phyloP scores from a whole-genome alignment of 352 stramenopile genomes.

The Pythium aquatile region DNA sequence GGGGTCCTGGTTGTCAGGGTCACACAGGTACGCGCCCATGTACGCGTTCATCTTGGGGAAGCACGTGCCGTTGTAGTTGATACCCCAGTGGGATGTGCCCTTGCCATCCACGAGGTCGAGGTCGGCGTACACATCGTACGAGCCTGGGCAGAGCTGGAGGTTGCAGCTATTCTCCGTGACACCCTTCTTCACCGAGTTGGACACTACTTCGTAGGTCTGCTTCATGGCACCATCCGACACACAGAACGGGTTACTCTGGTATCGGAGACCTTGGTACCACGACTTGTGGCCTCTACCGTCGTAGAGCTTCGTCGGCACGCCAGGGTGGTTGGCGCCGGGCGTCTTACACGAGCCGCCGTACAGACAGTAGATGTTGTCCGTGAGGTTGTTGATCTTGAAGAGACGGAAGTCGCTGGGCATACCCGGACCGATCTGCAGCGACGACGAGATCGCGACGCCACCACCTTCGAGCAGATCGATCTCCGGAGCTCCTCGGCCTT shows the following conservation, averaged over 20 bases:
- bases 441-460: slow-evolving; percentile 59
- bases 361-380: slow-evolving; percentile 24
- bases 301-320: slow-evolving; percentile 43
- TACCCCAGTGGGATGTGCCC: slow-evolving; percentile 25
- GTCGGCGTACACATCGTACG: slow-evolving; percentile 43
- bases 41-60: slow-evolving; percentile 33
- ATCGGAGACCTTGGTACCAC: slow-evolving; percentile 58
- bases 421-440: slow-evolving; percentile 67
- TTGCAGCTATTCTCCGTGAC: slow-evolving; percentile 45
- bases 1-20: slow-evolving; percentile 35
- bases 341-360: slow-evolving; percentile 27
- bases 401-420: slow-evolving; percentile 34
- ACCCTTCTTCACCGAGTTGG: slow-evolving; percentile 26
- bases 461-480: slow-evolving; percentile 90
- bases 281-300: slow-evolving; percentile 42
- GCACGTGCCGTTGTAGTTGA: slow-evolving; percentile 37
- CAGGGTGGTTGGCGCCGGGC: slow-evolving; percentile 46
- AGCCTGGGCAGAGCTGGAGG: slow-evolving; percentile 36
- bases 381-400: slow-evolving; percentile 11
- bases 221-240: slow-evolving; percentile 2
- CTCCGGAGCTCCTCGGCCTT: slow-evolving; percentile 75
- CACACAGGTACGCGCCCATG: slow-evolving; percentile 33
- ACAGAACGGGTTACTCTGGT: slow-evolving; percentile 51
- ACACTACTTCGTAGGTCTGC: slow-evolving; percentile 34
- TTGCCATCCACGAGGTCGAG: slow-evolving; percentile 34